A percentile compares a stretch with the other conserved stretches of the same genome.
Conservation (phyloP, 345 rosid genomes). For the Moricandia arvensis region DNA sequence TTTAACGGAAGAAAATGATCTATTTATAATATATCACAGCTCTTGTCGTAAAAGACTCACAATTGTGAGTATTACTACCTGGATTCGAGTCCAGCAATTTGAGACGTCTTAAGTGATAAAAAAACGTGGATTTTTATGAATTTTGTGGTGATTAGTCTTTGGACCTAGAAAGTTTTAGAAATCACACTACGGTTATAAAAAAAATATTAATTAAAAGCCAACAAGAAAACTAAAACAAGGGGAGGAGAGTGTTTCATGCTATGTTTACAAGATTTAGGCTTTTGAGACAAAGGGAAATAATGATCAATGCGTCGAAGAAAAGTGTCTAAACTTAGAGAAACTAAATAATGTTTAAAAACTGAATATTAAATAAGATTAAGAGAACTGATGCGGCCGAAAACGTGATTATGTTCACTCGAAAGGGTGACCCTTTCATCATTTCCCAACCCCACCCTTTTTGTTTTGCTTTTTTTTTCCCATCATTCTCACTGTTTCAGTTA, state of each 20-base stretch:
- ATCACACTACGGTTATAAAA: no score
- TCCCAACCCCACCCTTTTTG: conserved; percentile 16
- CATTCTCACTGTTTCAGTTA: not conserved
- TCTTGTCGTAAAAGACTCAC: no score
- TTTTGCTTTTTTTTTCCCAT: not conserved
- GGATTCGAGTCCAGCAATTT: no score
- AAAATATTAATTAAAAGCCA: conserved; percentile 14
- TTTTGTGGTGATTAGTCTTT: no score
- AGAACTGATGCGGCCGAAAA: conserved; percentile 28
- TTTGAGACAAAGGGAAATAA: conserved; percentile 45
- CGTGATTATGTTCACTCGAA: conserved; percentile 36
- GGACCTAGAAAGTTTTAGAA: no score
- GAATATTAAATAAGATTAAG: not conserved
- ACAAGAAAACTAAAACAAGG: conserved; percentile 35
- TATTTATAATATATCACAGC: no score
- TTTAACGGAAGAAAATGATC: no score
- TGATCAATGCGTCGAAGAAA: conserved; percentile 46
- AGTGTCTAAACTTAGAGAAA: conserved; percentile 32
- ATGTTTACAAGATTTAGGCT: conserved; percentile 45
- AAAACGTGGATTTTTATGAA: no score
- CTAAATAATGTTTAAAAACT: not conserved
- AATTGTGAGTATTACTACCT: no score
- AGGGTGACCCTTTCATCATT: conserved; percentile 29
- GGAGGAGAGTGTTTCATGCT: conserved; percentile 20
- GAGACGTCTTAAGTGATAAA: no score